Evolutionary conservation across 2,329 filamentous ascomycete species (phyloP), one percentile per base, ranked within the genome.

Genomic region (Beauveria scarabaeidicola): DNA sequence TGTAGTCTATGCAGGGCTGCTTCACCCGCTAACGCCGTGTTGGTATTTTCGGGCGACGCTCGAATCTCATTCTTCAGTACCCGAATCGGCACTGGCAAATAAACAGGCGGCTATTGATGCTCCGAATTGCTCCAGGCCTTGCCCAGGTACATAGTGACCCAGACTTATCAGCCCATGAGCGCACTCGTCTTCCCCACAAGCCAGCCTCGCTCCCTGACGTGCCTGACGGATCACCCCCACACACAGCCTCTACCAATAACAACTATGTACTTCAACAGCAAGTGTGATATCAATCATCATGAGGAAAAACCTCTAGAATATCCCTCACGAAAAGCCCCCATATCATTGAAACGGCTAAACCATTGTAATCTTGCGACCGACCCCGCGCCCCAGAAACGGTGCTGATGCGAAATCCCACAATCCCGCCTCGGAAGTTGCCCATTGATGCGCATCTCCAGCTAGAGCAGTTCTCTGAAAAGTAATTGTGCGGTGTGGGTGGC

Each of bases 311-410:
- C 27, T 21, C 19, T 19, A 9, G 9, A 51, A 51, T 51, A 43
- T 51, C 55, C 55, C 55, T 58, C 52, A 55, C 38, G 11, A 13
- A 11, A 13, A 21, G n/a, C 19, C 13, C 5, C 32, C 32, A 36
- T 36, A 36, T 15, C 13, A 36, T 36, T 36, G 5, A 36, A 36
- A 36, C 32, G 32, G 11, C 32, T 36, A 36, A 11, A 13, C 11
- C 32, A 36, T 15, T 15, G 47, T 7, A 50, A 32, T 27, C 27
- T 32, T 36, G 32, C 32, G 11, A n/a, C n/a, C 48, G 11, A 48
- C 44, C 54, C 44, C 53, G 43, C 43, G 32, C 44, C 44, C 54
- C 44, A 48, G 54, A 50, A 57, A 57, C 54, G 36, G 32, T 29
- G 44, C 29, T 47, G 21, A 48, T 44, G 21, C 21, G 6, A 36